Evolutionary conservation across 345 rosid genomes (phyloP), one percentile per base, ranked within the genome.

Genomic region (Eutrema heterophyllum): DNA sequence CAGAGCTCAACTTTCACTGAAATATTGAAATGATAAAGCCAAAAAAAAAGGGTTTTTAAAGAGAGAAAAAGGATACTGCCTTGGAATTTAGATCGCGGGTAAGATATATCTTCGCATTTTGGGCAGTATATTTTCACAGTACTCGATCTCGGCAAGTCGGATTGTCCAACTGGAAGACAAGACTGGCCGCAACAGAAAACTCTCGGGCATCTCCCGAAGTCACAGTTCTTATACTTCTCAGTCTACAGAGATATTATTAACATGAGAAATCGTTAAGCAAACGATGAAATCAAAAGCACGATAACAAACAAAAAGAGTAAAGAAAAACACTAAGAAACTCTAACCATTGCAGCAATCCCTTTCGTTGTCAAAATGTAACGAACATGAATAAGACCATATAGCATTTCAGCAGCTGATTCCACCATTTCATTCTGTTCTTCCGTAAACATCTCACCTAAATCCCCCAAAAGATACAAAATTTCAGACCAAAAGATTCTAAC

Each of bases 361-460:
- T 92, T 95, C 86, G 88, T 88, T 9, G 97, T 88, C 62, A 95
- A 79, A 64, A 92, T 83, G 77, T 95, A 92, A 36, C 99, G 92
- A 54, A 88, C 92, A 76, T 92, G 99, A 70, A 95, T 95, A 26
- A 95, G 88, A 79, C 99, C 99, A 64, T 92, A 95, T 4, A 95
- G 64, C 97, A 92, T 92, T 70, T 95, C 97, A 6, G 97, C 99
- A 2, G 97, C 97, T 33, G 97, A 89, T 84, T 95, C 99, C 72
- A 95, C 97, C 85, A 95, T 69, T 81, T 95, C 99, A 75, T 90
- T 92, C 80, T 92, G 97, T 73, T 95, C 99, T 80, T 95, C 97
- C 33, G 97, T 92, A 84, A 95, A 95, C 89, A 85, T 87, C 71
- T 95, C 99, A 68, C 93, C 99, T 94, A 81, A 56, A 45, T 67